Conservation (phyloP, 176 grass and related monocot genomes). For the Tillandsia fasciculata region DNA sequence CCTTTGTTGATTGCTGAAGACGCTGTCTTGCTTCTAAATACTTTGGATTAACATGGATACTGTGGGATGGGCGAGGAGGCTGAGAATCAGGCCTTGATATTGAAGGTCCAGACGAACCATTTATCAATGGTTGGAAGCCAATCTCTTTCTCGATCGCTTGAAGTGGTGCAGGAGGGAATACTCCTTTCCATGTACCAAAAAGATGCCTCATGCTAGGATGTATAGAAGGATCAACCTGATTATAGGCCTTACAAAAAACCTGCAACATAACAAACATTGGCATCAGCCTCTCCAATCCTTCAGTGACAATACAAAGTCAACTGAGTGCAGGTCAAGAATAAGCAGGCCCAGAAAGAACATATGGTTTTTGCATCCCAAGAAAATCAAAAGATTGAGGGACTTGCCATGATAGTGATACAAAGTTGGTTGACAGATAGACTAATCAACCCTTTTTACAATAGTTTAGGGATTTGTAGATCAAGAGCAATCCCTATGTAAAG, state of each 20-base stretch:
- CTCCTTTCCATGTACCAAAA: constrained; percentile 98
- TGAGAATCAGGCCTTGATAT: constrained; percentile 50
- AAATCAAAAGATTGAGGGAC: no score
- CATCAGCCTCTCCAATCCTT: no score
- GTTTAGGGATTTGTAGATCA: no score
- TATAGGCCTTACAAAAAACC: constrained; percentile 99
- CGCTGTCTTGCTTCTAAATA: constrained; percentile 83
- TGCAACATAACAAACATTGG: constrained; percentile 17
- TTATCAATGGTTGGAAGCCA: constrained; percentile 53
- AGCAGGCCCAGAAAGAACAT: no score
- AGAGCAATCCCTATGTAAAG: no score
- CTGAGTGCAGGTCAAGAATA: no score
- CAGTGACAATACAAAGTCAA: no score
- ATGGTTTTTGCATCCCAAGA: no score
- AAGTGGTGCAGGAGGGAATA: constrained; percentile 60
- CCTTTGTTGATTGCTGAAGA: constrained; percentile 35
- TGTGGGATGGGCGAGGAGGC: constrained; percentile 49
- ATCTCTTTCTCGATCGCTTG: constrained; percentile 91
- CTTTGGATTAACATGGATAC: constrained; percentile 98
- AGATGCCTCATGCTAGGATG: constrained; percentile 97
- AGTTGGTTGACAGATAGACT: no score
- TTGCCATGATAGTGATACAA: constrained; percentile 2
- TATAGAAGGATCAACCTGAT: constrained; percentile 67
- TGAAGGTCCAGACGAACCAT: constrained; percentile 48
- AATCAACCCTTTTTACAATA: no score